These are phyloP conservation scores for Hyphodiscus sp. DNA, from an alignment of 2,329 filamentous ascomycete genomes.

Conservation along the genomic window DNA sequence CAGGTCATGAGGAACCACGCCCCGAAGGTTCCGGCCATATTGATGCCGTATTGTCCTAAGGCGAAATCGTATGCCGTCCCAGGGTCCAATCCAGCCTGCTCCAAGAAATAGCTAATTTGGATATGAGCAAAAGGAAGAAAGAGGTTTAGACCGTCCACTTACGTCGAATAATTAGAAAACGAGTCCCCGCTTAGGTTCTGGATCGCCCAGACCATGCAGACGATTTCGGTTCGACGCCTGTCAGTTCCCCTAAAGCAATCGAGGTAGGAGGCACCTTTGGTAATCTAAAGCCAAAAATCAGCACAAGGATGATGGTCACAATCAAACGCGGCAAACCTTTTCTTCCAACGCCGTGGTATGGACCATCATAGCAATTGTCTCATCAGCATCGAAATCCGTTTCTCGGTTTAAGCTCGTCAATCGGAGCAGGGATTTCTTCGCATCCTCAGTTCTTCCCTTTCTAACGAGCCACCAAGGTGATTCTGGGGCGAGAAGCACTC, in stretches of 20 bases:
- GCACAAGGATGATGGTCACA: not conserved
- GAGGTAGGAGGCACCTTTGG: constrained; percentile 38
- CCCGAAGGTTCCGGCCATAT: constrained; percentile 46
- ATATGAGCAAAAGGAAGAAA: not conserved
- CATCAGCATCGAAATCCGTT: constrained; percentile 38
- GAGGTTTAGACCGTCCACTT: constrained; percentile 28
- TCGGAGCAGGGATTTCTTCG: constrained; percentile 31
- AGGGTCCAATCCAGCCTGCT: constrained; percentile 46
- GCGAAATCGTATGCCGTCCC: constrained; percentile 48
- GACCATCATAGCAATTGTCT: constrained; percentile 48
- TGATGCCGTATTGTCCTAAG: constrained; percentile 43
- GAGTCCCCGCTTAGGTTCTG: constrained; percentile 60
- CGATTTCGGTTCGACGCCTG: constrained; percentile 48
- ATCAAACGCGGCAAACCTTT: constrained; percentile 23
- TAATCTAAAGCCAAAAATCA: constrained; percentile 18
- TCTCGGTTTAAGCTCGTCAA: constrained; percentile 33
- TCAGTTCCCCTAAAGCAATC: constrained; percentile 46
- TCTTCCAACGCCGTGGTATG: constrained; percentile 52
- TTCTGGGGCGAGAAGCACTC: constrained; percentile 40
- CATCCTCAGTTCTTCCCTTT: constrained; percentile 37
- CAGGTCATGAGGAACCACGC: constrained; percentile 43
- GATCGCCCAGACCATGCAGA: constrained; percentile 55
- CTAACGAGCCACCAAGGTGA: constrained; percentile 45
- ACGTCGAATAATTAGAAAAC: constrained; percentile 56
- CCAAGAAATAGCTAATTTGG: constrained; percentile 42